Evolutionary conservation across 768 basidiomycete genomes (phyloP).

Genomic region (Auricularia cornea): DNA sequence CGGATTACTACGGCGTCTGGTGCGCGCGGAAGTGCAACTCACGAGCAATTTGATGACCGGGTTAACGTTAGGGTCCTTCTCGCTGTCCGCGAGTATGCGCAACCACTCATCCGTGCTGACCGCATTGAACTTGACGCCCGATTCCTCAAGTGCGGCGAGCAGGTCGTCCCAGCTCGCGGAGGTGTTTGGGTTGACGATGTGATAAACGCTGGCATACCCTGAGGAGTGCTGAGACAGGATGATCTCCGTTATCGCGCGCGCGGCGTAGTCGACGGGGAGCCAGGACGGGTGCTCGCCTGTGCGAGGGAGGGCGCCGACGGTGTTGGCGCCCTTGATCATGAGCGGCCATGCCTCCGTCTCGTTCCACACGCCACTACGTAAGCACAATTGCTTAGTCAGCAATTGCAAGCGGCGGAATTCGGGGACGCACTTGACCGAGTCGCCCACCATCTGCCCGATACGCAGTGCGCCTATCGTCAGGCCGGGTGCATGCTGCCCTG

Average conservation of each 20-base stretch:
- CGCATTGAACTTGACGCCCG: constrained; percentile 33
- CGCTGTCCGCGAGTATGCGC: constrained; percentile 24
- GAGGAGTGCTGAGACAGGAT: constrained; percentile 11
- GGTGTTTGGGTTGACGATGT: constrained; percentile 30
- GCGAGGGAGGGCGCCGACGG: constrained; percentile 27
- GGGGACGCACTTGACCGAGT: constrained; percentile 26
- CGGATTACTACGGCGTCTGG: neutral
- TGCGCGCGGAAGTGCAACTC: constrained; percentile 8
- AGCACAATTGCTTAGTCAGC: neutral
- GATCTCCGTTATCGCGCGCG: constrained; percentile 38
- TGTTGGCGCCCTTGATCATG: constrained; percentile 38
- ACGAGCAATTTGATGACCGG: constrained; percentile 37
- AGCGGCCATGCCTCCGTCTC: constrained; percentile 39
- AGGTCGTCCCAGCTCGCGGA: constrained; percentile 31
- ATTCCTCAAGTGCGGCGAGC: constrained; percentile 28
- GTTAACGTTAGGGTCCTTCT: constrained; percentile 31
- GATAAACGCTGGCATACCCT: constrained; percentile 23
- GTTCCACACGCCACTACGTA: constrained; percentile 46
- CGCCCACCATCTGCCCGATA: constrained; percentile 51
- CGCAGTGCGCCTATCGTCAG: constrained; percentile 31
- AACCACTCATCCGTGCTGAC: constrained; percentile 32
- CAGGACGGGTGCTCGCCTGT: constrained; percentile 32
- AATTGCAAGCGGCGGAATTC: neutral
- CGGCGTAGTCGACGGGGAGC: constrained; percentile 48
- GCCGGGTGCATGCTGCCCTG: constrained; percentile 17